Percentiles rank a stretch among this genome's conserved stretches.
phyloP scores from a whole-genome alignment of 352 stramenopile species.

The Globisporangium acanthophoron region DNA sequence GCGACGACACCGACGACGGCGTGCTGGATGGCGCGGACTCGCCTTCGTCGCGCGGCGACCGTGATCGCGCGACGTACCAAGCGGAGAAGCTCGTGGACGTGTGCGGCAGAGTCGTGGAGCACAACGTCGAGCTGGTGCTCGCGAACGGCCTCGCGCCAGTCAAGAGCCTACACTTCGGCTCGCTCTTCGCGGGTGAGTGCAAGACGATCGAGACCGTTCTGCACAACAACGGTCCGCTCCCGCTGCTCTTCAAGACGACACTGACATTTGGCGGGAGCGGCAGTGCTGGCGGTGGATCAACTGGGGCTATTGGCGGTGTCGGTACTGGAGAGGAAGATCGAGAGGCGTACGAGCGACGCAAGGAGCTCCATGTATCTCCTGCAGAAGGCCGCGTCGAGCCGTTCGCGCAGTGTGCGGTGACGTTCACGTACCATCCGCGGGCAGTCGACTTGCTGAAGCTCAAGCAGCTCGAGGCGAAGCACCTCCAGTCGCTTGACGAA shows the following conservation, averaged over 20 bases:
- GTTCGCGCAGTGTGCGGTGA: constrained; percentile 35
- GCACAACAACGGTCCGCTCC: constrained; percentile 72
- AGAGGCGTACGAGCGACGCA: constrained; percentile 57
- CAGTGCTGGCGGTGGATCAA: background rate
- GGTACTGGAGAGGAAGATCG: constrained; percentile 42
- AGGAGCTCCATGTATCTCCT: constrained; percentile 60
- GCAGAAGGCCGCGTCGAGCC: constrained; percentile 55
- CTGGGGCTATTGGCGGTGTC: background rate
- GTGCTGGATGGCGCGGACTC: background rate
- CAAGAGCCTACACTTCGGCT: constrained; percentile 57
- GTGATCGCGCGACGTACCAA: constrained; percentile 5
- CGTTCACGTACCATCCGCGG: constrained; percentile 48
- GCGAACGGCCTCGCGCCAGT: constrained; percentile 38
- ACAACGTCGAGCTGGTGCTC: constrained; percentile 80
- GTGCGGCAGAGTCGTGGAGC: constrained; percentile 69
- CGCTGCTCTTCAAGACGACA: constrained; percentile 52
- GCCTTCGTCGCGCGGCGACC: background rate
- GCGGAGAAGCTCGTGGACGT: constrained; percentile 80
- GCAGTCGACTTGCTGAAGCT: constrained; percentile 29
- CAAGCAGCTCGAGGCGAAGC: constrained; percentile 18
- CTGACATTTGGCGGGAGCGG: constrained; percentile 34
- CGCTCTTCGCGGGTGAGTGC: constrained; percentile 60
- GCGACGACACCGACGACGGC: constrained; percentile 10
- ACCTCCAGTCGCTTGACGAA: constrained; percentile 3
- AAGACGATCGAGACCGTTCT: constrained; percentile 56